Percentiles rank a stretch among this genome's conserved stretches.
These are phyloP conservation scores for Syzygium jambos DNA, from an alignment of 345 rosid genomes.

Conservation along the genomic window DNA sequence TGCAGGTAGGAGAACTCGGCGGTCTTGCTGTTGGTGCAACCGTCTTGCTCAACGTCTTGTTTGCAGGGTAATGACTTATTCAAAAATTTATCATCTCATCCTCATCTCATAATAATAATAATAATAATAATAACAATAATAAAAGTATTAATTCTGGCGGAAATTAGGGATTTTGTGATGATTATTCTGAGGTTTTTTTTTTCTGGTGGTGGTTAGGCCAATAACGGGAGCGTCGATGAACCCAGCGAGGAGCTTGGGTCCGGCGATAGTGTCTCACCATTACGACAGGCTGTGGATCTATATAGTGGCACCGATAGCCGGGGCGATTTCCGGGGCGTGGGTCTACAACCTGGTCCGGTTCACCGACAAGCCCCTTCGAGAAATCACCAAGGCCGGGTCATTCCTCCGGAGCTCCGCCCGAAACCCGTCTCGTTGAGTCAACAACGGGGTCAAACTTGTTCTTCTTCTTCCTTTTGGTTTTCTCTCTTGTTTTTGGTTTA, in stretches of 20 bases:
- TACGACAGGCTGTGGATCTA: constrained; percentile 62
- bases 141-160: no score
- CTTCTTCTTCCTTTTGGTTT: neutral
- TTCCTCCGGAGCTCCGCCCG: constrained; percentile 8
- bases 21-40: constrained; percentile 49
- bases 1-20: constrained; percentile 29
- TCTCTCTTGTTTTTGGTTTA: no score
- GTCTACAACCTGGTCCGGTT: constrained; percentile 43
- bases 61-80: constrained; percentile 30
- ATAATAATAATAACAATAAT: no score
- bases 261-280: constrained; percentile 39
- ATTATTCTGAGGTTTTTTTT: neutral
- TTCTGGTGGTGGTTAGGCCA: constrained; percentile 24
- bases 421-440: neutral
- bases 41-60: constrained; percentile 27
- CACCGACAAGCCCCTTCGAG: constrained; percentile 36
- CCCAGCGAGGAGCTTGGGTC: constrained; percentile 77
- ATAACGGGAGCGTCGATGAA: constrained; percentile 75
- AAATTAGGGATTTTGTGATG: no score
- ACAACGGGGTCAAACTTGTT: neutral
- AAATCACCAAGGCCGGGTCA: constrained; percentile 13
- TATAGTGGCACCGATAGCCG: constrained; percentile 37
- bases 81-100: neutral
- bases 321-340: constrained; percentile 40
- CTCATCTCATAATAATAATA: no score